A percentile compares a stretch with the other conserved stretches of the same genome.
These are phyloP conservation scores for Aspergillus fischeri DNA, from an alignment of 2,329 filamentous ascomycete species.

Conservation along the genomic window DNA sequence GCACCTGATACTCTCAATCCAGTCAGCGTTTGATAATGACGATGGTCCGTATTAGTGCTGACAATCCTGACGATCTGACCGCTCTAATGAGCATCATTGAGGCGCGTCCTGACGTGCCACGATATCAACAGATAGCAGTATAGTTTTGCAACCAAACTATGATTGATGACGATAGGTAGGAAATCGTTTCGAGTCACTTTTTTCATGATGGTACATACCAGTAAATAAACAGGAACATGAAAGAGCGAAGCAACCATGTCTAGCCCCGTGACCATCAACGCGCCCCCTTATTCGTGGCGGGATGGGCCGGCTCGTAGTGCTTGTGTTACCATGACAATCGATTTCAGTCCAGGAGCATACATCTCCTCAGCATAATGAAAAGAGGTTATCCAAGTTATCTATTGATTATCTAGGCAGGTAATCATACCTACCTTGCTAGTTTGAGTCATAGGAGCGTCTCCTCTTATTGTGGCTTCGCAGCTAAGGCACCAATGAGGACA, in stretches of 20 bases:
- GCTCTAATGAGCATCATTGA: constrained; percentile 8
- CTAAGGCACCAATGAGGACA: neutral
- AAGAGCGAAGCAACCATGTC: neutral
- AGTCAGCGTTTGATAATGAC: constrained; percentile 7
- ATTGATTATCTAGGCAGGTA: neutral
- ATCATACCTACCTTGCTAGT: no score
- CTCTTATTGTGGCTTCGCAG: neutral
- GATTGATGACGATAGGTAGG: neutral
- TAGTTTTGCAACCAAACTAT: neutral
- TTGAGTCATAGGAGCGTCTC: neutral
- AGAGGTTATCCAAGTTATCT: neutral
- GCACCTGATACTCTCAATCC: neutral
- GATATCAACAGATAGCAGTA: constrained; percentile 1
- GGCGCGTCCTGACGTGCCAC: constrained; percentile 10
- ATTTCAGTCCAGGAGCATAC: neutral
- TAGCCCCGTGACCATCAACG: constrained; percentile 10
- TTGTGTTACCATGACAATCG: constrained; percentile 1
- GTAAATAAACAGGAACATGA: neutral
- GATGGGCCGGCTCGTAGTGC: constrained; percentile 9
- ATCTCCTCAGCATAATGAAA: constrained; percentile 1
- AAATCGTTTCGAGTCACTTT: neutral
- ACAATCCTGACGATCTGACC: constrained; percentile 20
- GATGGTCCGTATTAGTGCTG: constrained; percentile 11
- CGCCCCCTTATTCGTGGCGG: constrained; percentile 10
- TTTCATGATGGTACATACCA: neutral